Base-by-base conservation (phyloP, 2,329 filamentous ascomycete species). In the Colletotrichum nymphaeae region DNA sequence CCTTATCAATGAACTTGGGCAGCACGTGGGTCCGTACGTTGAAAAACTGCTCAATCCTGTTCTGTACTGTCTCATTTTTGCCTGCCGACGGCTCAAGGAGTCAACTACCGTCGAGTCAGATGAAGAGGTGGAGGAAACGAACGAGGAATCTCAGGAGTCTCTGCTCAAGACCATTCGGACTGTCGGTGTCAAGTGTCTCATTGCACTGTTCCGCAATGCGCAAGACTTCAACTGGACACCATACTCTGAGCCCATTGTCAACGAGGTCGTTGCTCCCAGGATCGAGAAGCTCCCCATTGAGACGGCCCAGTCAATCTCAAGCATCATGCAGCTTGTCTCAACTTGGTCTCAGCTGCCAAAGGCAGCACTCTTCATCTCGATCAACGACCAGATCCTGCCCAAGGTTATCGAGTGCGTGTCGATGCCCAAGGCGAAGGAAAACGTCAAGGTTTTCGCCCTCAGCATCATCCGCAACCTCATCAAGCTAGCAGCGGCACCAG, bases 241-340 rank as follows among this genome's bases (percentile, higher is more conserved):
- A 1, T 97, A 95, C 80, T 88, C 94, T 49, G 87, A 89, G 9
- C 82, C 89, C 0, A 92, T 98, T 64, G 90, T 97, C 66, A 85
- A 89, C 32, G 92, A 98, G 78, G 85, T 97, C 30, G 88, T 99
- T 58, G 91, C 90, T 64, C 94, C 94, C 22, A 90, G 95, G 76
- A 86, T 98, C 22, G 89, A 93, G 2, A 94, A 93, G 70, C 90
- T 99, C 67, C 91, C 95, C 0, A 87, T 90, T 5, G 97, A 99
- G 84, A 98, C 94, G 56, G 93, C 95, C 0, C 95, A 99, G 80
- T 94, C 95, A 16, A 87, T 98, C 8, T 98, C 97, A 3, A 94
- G 93, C 19, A 89, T 95, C 53, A 88, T 98, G 74, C 92, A 93
- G 75, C 86, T 99, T 5, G 91, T 99, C 75, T 91, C 91, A 4